Evolutionary conservation across 2,329 filamentous ascomycete species (phyloP), one percentile per base, ranked within the genome.

Genomic region (Epichloe gansuensis): DNA sequence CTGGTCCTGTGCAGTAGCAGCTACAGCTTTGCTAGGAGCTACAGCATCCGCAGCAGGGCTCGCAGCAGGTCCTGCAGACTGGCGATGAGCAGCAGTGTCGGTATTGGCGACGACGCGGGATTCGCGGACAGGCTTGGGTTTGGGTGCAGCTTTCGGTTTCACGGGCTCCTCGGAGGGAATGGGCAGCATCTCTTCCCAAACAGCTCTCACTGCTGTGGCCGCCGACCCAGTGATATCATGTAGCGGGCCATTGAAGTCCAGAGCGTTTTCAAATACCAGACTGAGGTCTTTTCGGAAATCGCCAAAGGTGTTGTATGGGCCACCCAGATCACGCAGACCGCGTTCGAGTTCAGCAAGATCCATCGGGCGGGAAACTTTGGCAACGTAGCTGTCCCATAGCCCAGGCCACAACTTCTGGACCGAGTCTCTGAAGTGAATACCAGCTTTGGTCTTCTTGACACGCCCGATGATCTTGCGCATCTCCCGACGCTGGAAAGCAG

Each of bases 401-500:
- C 72, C 74, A 41, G 95, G 77, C 67, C 85, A 87, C 25, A 91
- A 71, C 40, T 77, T 79, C 64, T 87, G 78, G 7, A 97, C 93
- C 0, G 93, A 84, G 42, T 82, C 77, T 56, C 81, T 77, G 71
- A 95, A 97, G 51, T 84, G 78, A 6, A 71, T 70, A 2, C 91
- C 87, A 54, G 84, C 81, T 64, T 91, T 89, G 46, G 88, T 90
- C 68, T 95, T 93, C 71, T 94, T 95, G 52, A 91, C 75, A 50
- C 84, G 82, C 35, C 81, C 84, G 49, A 91, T 71, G 35, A 83
- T 75, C 55, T 81, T 80, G 36, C 83, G 69, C 43, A 87, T 73
- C 58, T 81, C 82, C 50, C 78, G 78, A 52, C 74, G 74, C 58
- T 86, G 81, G 50, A 74, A 73, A 1, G 69, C 60, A 1, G 82